Conservation (phyloP, 805 yeast genomes). For the Pichia pseudocactophila region DNA sequence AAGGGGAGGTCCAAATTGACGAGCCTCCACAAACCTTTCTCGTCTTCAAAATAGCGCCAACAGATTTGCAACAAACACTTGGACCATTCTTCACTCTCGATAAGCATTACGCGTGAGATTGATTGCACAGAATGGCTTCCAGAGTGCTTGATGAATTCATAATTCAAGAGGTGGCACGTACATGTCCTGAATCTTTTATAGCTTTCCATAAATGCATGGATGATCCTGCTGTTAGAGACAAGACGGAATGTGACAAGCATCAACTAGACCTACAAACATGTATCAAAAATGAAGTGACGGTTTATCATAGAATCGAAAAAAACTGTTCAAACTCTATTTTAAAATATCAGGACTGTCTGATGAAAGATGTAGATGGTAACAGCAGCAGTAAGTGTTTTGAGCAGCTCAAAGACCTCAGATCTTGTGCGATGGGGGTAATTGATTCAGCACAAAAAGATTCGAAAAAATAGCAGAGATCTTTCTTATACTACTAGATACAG, state of each 20-base stretch:
- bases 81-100: too few relatives aligned
- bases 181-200: conserved; percentile 67
- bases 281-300: conserved; percentile 56
- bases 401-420: conserved; percentile 47
- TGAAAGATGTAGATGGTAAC: conserved; percentile 32
- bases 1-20: too few relatives aligned
- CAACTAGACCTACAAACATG: conserved; percentile 55
- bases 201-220: conserved; percentile 64
- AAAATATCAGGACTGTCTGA: conserved; percentile 59
- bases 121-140: conserved; percentile 27
- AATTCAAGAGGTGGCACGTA: conserved; percentile 68
- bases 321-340: conserved; percentile 50
- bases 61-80: too few relatives aligned
- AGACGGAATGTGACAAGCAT: conserved; percentile 41
- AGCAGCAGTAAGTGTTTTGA: conserved; percentile 42
- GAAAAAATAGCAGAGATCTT: neutral
- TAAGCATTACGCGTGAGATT: too few relatives aligned
- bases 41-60: too few relatives aligned
- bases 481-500: neutral
- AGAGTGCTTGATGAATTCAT: conserved; percentile 58
- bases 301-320: conserved; percentile 58
- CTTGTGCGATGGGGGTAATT: conserved; percentile 31
- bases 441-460: conserved; percentile 1
- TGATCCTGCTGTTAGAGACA: conserved; percentile 41
- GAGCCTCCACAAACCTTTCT: neutral